Evolutionary conservation across 495 filamentous ascomycete genomes (phyloP).

Genomic region (Trichoderma orchidacearum): DNA sequence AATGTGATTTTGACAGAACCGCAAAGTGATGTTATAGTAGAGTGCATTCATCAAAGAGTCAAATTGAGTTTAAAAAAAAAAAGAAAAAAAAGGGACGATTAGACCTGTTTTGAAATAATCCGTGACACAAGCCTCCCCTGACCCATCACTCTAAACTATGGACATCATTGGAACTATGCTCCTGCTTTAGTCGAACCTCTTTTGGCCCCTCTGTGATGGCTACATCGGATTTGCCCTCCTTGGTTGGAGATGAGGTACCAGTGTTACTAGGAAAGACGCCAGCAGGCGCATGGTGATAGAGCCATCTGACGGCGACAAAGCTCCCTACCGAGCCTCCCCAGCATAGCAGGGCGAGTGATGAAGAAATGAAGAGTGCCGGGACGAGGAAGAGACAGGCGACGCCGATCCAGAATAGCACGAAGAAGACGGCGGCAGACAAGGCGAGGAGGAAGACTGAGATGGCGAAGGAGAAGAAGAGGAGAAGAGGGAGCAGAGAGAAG

Average conservation of each 20-base stretch:
- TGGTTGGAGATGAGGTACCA: not conserved
- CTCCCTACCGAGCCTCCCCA: constrained; percentile 50
- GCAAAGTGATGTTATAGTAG: too few relatives aligned
- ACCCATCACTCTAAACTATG: not conserved
- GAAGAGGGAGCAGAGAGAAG: constrained; percentile 43
- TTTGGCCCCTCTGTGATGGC: too few relatives aligned
- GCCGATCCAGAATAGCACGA: constrained; percentile 48
- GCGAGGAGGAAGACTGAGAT: constrained; percentile 40
- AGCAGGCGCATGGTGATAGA: constrained; percentile 12
- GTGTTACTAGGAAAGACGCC: not conserved
- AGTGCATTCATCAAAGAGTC: too few relatives aligned
- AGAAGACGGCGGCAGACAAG: constrained; percentile 38
- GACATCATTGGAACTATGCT: not conserved
- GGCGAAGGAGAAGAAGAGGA: constrained; percentile 47
- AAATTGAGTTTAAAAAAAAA: too few relatives aligned
- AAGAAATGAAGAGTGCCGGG: constrained; percentile 5
- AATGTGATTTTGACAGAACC: too few relatives aligned
- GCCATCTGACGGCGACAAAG: constrained; percentile 41
- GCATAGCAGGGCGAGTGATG: constrained; percentile 18
- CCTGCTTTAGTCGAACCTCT: not conserved
- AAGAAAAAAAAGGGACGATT: too few relatives aligned
- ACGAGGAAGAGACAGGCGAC: constrained; percentile 35
- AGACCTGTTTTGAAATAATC: too few relatives aligned
- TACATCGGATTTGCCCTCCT: not conserved
- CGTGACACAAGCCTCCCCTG: too few relatives aligned